Percentiles rank a stretch among this genome's conserved stretches.
These are phyloP conservation scores for Kandelia obovata DNA, from an alignment of 345 rosid species.

Conservation along the genomic window DNA sequence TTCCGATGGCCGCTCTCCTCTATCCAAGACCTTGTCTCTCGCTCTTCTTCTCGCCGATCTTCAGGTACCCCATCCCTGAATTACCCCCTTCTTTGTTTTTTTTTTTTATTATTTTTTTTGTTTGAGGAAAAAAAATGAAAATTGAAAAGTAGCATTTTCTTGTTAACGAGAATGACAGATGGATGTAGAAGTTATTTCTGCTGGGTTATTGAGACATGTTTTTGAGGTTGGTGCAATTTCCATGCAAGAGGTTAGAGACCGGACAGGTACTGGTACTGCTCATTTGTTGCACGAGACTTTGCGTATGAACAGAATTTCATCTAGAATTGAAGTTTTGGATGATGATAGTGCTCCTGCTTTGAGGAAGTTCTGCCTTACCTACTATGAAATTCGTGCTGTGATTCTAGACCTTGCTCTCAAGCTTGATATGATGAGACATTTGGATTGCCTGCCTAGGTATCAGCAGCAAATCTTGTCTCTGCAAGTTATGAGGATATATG, in stretches of 20 bases:
- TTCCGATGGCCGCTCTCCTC: constrained; percentile 68
- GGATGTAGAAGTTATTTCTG: constrained; percentile 98
- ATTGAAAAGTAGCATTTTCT: too few species aligned
- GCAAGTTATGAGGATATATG: constrained; percentile 72
- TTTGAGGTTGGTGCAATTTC: constrained; percentile 63
- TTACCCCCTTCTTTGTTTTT: background rate
- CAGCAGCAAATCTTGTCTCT: constrained; percentile 69
- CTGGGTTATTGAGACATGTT: constrained; percentile 63
- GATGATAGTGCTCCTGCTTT: constrained; percentile 74
- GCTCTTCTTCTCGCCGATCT: constrained; percentile 82
- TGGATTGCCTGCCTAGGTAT: constrained; percentile 71
- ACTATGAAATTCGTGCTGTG: constrained; percentile 84
- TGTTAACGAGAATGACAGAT: constrained; percentile 37
- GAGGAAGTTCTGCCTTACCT: constrained; percentile 81
- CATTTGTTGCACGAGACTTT: constrained; percentile 79
- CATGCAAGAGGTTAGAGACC: constrained; percentile 56
- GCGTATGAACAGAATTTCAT: constrained; percentile 66
- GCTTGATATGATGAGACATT: constrained; percentile 86
- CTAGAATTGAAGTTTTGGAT: constrained; percentile 59
- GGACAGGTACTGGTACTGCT: constrained; percentile 71
- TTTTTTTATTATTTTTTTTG: too few species aligned
- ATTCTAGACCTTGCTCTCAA: constrained; percentile 68
- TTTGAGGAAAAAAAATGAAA: too few species aligned
- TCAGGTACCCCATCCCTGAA: constrained; percentile 44
- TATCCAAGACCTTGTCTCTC: constrained; percentile 72